phyloP scores from a whole-genome alignment of 2,329 filamentous ascomycete species.

The Penicillium sp. region DNA sequence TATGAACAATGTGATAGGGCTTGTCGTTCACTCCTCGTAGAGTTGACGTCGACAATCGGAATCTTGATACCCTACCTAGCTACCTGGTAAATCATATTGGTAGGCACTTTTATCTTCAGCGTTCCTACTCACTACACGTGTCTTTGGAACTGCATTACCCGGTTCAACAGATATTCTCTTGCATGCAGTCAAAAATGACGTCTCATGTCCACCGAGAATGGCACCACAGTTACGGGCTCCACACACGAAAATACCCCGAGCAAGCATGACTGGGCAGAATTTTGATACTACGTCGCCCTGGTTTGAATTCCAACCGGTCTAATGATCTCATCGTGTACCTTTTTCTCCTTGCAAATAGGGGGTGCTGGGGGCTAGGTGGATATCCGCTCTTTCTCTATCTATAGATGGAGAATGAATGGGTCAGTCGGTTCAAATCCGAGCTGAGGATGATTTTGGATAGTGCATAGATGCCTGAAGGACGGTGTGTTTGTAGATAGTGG shows the following conservation, averaged over 20 bases:
- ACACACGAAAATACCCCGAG: slow-evolving; percentile 13
- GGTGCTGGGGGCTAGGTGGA: slow-evolving; percentile 8
- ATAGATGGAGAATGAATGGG: no score
- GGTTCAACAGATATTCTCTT: background rate
- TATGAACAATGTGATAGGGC: background rate
- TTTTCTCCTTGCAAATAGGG: slow-evolving; percentile 14
- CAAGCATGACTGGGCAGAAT: slow-evolving; percentile 23
- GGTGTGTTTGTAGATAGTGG: background rate
- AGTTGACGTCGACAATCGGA: background rate
- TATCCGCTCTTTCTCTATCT: no score
- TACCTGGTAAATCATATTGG: slow-evolving; percentile 9
- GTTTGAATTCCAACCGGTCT: no score
- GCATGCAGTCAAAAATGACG: background rate
- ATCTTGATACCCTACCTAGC: background rate
- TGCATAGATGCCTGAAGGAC: slow-evolving; percentile 1
- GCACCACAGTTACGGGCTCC: slow-evolving; percentile 27
- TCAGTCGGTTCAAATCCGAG: slow-evolving; percentile 8
- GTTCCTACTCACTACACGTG: no score
- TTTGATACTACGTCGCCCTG: background rate
- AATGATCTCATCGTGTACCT: no score
- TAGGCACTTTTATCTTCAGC: background rate
- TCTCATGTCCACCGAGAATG: slow-evolving; percentile 21
- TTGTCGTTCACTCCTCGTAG: background rate
- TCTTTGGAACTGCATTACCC: no score
- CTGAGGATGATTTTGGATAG: background rate